A percentile compares a stretch with the other conserved stretches of the same genome.
phyloP scores from a whole-genome alignment of 441 rosid genomes.

The Melastoma candidum region DNA sequence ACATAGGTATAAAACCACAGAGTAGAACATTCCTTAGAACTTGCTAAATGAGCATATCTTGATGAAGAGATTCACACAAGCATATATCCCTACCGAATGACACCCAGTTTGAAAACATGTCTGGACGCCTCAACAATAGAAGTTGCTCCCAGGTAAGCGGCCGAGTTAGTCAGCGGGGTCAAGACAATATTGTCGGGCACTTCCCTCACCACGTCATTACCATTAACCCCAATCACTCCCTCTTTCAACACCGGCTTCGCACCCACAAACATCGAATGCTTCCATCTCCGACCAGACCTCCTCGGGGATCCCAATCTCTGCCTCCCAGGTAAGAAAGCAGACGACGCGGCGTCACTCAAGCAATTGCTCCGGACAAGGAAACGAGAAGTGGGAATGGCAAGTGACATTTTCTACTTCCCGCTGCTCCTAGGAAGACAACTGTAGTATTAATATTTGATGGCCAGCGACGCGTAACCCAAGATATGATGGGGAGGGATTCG shows the following conservation, averaged over 20 bases:
- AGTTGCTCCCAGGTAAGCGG: conserved; percentile 31
- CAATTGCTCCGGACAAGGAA: no score
- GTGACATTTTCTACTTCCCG: no score
- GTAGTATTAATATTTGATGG: no score
- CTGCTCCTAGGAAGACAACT: no score
- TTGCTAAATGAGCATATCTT: no score
- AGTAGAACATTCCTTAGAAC: no score
- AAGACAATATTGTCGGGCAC: conserved; percentile 33
- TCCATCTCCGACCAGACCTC: conserved; percentile 20
- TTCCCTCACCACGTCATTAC: conserved; percentile 21
- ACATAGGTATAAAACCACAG: no score
- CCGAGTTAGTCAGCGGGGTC: conserved; percentile 27
- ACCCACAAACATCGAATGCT: conserved; percentile 28
- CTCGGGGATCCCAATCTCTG: neutral
- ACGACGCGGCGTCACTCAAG: no score
- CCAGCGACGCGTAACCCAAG: no score
- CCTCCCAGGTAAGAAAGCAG: no score
- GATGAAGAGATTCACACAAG: neutral
- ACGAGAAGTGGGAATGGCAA: no score
- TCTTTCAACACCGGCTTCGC: conserved; percentile 30
- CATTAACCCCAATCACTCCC: conserved; percentile 26
- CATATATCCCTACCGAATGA: conserved; percentile 21
- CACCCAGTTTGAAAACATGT: conserved; percentile 36
- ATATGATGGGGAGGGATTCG: no score
- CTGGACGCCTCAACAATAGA: conserved; percentile 18